Percentiles rank a stretch among this genome's conserved stretches.
Conservation (phyloP, 108 stramenopile genomes). For the Fragilariopsis cylindrus region DNA sequence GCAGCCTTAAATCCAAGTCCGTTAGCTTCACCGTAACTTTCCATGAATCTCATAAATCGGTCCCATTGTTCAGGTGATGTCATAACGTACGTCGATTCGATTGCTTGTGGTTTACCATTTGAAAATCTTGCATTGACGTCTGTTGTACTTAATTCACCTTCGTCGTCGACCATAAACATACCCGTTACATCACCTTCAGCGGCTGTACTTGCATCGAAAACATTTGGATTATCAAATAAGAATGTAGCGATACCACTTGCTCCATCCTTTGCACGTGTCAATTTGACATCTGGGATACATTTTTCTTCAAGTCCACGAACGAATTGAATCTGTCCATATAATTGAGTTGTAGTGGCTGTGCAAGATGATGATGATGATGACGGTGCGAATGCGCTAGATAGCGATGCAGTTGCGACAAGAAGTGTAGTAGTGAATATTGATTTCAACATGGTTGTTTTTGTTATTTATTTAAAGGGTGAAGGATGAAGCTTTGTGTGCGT, state of each 20-base stretch:
- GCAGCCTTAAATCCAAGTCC: slow-evolving; percentile 60
- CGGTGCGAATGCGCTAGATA: slow-evolving; percentile 10
- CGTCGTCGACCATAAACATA: slow-evolving; percentile 77
- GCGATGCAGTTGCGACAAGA: slow-evolving; percentile 1
- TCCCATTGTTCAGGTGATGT: slow-evolving; percentile 79
- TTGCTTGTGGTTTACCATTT: slow-evolving; percentile 81
- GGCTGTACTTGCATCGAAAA: slow-evolving; percentile 77
- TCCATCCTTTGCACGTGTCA: slow-evolving; percentile 76
- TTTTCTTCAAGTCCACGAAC: slow-evolving; percentile 69
- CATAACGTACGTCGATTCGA: slow-evolving; percentile 69
- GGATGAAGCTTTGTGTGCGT: neutral
- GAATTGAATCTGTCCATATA: slow-evolving; percentile 58
- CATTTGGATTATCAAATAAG: slow-evolving; percentile 67
- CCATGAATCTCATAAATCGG: slow-evolving; percentile 89
- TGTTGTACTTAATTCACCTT: slow-evolving; percentile 52
- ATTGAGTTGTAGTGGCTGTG: slow-evolving; percentile 18
- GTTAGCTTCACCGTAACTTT: slow-evolving; percentile 74
- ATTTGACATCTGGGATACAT: slow-evolving; percentile 68
- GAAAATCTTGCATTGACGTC: slow-evolving; percentile 76
- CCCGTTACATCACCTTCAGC: slow-evolving; percentile 64
- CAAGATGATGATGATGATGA: slow-evolving; percentile 13
- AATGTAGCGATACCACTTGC: slow-evolving; percentile 74
- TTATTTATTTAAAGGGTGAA: neutral
- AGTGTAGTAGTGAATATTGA: slow-evolving; percentile 4
- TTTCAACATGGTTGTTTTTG: slow-evolving; percentile 7